phyloP scores from a whole-genome alignment of 352 stramenopile genomes.

The Globisporangium orthogonon region DNA sequence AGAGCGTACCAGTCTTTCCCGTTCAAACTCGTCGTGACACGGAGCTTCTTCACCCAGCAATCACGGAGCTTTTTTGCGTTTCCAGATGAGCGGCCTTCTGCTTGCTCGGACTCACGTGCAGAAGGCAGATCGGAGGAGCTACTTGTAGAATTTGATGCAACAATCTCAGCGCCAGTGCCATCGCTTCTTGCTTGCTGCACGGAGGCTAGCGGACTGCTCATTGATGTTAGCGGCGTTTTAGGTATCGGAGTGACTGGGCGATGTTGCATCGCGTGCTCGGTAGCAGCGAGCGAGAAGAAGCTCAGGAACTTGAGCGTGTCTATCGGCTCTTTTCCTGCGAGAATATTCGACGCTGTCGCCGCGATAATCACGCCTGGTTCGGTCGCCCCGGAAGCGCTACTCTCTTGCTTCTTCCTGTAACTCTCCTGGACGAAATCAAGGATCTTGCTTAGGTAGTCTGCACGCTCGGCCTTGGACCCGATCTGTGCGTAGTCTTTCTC shows the following conservation, averaged over 20 bases:
- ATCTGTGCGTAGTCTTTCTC: conserved; percentile 69
- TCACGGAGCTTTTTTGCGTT: conserved; percentile 8
- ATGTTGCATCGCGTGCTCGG: conserved; percentile 42
- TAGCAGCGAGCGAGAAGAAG: conserved; percentile 49
- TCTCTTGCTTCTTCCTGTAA: conserved; percentile 29
- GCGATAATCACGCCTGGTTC: conserved; percentile 38
- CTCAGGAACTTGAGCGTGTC: conserved; percentile 78
- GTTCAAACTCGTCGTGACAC: conserved; percentile 51
- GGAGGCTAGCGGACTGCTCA: not conserved
- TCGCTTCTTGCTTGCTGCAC: not conserved
- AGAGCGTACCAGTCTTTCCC: conserved; percentile 52
- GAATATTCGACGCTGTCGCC: conserved; percentile 69
- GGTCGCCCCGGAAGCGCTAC: not conserved
- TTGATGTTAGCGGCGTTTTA: not conserved
- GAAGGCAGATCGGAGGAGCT: not conserved
- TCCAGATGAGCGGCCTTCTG: not conserved
- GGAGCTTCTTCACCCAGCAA: conserved; percentile 63
- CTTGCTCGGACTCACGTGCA: not conserved
- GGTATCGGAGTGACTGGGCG: conserved; percentile 4
- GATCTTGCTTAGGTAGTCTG: conserved; percentile 69
- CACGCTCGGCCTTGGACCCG: conserved; percentile 60
- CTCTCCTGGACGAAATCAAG: conserved; percentile 64
- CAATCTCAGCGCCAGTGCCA: not conserved
- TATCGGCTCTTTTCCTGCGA: conserved; percentile 65
- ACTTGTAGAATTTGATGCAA: not conserved